Conservation (phyloP, 2,329 filamentous ascomycete species). For the Botrytis elliptica region DNA sequence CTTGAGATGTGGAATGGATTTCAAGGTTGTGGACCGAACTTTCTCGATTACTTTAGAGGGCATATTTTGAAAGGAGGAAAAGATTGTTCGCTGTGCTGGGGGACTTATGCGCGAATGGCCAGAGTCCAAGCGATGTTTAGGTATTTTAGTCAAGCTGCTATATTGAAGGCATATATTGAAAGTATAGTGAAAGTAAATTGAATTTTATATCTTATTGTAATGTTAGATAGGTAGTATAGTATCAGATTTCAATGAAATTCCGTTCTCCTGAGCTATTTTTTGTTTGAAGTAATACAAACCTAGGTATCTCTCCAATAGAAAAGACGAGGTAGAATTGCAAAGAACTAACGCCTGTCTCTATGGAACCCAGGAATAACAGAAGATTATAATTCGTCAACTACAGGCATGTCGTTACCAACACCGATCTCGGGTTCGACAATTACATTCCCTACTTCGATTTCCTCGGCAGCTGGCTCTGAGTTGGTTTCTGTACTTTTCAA, state of each 20-base stretch:
- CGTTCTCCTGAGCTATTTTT: background rate
- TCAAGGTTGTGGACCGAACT: background rate
- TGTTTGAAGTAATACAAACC: background rate
- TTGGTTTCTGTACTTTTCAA: slow-evolving; percentile 32
- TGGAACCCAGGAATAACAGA: background rate
- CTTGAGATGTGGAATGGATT: background rate
- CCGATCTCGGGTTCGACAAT: background rate
- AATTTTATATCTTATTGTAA: background rate
- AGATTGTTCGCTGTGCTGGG: background rate
- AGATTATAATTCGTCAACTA: slow-evolving; percentile 3
- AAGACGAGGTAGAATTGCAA: background rate
- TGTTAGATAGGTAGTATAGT: background rate
- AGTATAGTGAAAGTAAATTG: background rate
- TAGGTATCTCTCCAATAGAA: background rate
- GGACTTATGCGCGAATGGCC: background rate
- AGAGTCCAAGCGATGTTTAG: background rate
- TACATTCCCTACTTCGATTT: background rate
- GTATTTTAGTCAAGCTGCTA: background rate
- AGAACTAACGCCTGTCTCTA: background rate
- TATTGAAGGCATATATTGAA: background rate
- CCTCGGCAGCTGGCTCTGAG: background rate
- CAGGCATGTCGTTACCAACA: slow-evolving; percentile 4
- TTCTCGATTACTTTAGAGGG: background rate
- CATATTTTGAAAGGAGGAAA: background rate
- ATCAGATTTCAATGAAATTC: background rate